Percentiles rank a stretch among this genome's conserved stretches.
These are phyloP conservation scores for Parietichytrium sp. DNA, from an alignment of 108 stramenopile genomes.

Conservation along the genomic window DNA sequence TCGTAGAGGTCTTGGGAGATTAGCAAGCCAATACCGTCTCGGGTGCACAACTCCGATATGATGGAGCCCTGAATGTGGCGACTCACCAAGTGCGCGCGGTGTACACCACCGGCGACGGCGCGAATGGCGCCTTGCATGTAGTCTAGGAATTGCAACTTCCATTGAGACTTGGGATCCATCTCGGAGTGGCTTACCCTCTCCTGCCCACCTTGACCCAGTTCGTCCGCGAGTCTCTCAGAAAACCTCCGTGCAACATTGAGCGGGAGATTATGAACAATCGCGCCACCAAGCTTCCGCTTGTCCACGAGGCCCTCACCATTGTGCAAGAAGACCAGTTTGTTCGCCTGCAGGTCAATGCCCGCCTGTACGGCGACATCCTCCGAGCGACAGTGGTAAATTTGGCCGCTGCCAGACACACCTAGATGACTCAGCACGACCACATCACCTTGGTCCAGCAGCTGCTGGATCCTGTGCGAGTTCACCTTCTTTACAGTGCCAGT, in stretches of 20 bases:
- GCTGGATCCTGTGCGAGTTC: neutral
- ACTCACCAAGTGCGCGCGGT: slow-evolving; percentile 27
- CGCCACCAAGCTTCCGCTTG: slow-evolving; percentile 38
- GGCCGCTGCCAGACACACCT: slow-evolving; percentile 15
- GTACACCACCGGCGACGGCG: slow-evolving; percentile 29
- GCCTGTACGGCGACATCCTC: slow-evolving; percentile 36
- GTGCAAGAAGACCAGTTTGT: slow-evolving; percentile 36
- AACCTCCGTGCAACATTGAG: slow-evolving; percentile 11
- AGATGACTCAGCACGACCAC: slow-evolving; percentile 32
- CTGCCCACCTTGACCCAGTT: slow-evolving; percentile 15
- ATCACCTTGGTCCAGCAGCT: slow-evolving; percentile 29
- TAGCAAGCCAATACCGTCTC: slow-evolving; percentile 55
- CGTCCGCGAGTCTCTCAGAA: neutral
- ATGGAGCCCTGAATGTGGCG: slow-evolving; percentile 20
- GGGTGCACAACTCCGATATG: slow-evolving; percentile 52
- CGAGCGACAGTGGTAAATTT: slow-evolving; percentile 36
- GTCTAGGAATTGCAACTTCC: slow-evolving; percentile 37
- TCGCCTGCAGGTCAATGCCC: slow-evolving; percentile 15
- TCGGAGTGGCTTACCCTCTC: slow-evolving; percentile 20
- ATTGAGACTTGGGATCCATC: slow-evolving; percentile 23
- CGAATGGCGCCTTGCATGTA: slow-evolving; percentile 37
- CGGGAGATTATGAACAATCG: slow-evolving; percentile 27
- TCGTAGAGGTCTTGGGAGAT: slow-evolving; percentile 59
- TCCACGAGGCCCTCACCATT: slow-evolving; percentile 32
- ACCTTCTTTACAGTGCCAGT: slow-evolving; percentile 12